These are phyloP conservation scores for Periconia sp. DNA, from an alignment of 2,329 filamentous ascomycete species.

Conservation along the genomic window DNA sequence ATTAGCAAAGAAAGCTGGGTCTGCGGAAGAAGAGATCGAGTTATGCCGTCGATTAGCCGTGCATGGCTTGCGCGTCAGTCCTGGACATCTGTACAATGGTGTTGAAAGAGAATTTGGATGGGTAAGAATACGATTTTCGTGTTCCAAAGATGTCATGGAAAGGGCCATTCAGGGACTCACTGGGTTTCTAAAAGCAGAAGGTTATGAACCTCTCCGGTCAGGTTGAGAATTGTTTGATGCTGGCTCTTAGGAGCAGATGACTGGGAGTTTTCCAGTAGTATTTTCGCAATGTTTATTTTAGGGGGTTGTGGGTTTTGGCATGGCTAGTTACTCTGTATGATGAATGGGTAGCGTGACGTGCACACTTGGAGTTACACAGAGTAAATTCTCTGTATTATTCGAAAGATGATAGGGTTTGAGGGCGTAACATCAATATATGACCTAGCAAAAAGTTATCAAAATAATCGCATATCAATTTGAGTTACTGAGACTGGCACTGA, in stretches of 20 bases:
- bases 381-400: too few species aligned
- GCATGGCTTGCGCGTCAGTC: constrained; percentile 21
- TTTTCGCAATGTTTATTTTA: too few species aligned
- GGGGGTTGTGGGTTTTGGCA: too few species aligned
- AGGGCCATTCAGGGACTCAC: constrained; percentile 6
- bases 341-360: too few species aligned
- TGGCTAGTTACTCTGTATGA: too few species aligned
- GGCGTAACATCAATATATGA: too few species aligned
- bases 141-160: constrained; percentile 17
- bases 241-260: not conserved
- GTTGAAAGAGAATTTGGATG: constrained; percentile 33
- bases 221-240: not conserved
- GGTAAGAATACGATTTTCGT: constrained; percentile 28
- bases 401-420: too few species aligned
- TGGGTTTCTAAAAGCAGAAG: not conserved
- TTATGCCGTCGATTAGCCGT: constrained; percentile 21
- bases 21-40: constrained; percentile 16
- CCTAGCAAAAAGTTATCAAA: too few species aligned
- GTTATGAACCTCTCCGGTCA: not conserved
- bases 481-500: too few species aligned
- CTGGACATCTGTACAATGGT: constrained; percentile 21
- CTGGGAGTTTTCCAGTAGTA: not conserved
- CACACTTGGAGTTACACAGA: too few species aligned
- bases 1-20: constrained; percentile 16
- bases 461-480: too few species aligned